Conservation (phyloP, 139 green algal genomes). For the Coelastrella sp. region DNA sequence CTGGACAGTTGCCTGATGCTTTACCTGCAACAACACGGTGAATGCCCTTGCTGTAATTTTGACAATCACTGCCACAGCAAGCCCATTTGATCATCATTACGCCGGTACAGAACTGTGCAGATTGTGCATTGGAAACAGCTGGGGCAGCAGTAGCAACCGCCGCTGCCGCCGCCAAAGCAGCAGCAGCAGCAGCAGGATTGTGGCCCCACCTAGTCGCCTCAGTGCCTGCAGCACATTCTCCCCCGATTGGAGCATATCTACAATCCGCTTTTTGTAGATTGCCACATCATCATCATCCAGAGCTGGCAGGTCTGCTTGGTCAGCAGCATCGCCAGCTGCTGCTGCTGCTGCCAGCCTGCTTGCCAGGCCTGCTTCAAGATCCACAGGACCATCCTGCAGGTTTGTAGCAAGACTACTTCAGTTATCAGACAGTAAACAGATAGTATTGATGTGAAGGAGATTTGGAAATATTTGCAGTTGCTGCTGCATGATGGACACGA, state of each 20-base stretch:
- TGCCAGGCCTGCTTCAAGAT: conserved; percentile 14
- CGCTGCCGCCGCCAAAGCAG: background rate
- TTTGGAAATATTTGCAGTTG: too few relatives aligned
- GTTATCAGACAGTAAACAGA: too few relatives aligned
- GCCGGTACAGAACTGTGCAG: background rate
- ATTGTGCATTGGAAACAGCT: too few relatives aligned
- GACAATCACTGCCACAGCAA: too few relatives aligned
- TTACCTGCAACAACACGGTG: too few relatives aligned
- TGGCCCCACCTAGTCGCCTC: conserved; percentile 59
- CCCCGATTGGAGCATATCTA: conserved; percentile 65
- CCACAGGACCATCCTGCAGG: conserved; percentile 31
- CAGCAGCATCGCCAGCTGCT: background rate
- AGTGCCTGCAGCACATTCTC: conserved; percentile 74
- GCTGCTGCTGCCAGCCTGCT: conserved; percentile 23
- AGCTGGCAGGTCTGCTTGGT: background rate
- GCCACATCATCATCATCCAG: conserved; percentile 53
- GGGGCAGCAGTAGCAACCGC: background rate
- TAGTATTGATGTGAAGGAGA: too few relatives aligned
- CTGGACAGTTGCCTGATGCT: too few relatives aligned
- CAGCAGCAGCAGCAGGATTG: background rate
- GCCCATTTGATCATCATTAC: too few relatives aligned
- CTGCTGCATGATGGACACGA: too few relatives aligned
- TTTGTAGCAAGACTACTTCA: too few relatives aligned
- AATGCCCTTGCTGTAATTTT: too few relatives aligned
- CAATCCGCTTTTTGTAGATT: conserved; percentile 56